Evolutionary conservation across 306 rosid species (phyloP).

Genomic region (Gynostemma pentaphyllum): DNA sequence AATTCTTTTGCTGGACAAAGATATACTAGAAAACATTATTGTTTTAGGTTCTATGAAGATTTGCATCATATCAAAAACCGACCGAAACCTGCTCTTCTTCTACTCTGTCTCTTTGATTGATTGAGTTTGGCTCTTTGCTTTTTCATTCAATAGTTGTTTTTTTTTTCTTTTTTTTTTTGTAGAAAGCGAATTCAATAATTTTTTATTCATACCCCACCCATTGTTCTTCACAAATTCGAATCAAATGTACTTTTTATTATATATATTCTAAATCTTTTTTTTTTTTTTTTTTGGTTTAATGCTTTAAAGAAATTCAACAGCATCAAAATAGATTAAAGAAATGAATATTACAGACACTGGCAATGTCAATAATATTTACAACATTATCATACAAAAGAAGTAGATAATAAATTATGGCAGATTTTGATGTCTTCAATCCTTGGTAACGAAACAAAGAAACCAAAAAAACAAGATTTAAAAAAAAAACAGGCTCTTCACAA

Average conservation of each 20-base stretch:
- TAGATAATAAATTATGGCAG: background rate
- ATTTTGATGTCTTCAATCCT: background rate
- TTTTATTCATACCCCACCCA: conserved; percentile 1
- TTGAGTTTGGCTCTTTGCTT: conserved; percentile 22
- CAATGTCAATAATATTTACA: conserved; percentile 9
- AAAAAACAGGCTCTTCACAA: conserved; percentile 8
- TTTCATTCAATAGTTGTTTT: background rate
- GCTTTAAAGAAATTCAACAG: too few species aligned
- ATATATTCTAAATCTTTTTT: too few species aligned
- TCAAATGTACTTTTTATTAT: too few species aligned
- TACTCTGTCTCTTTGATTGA: conserved; percentile 35
- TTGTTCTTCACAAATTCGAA: background rate
- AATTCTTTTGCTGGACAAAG: too few species aligned
- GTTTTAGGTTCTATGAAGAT: conserved; percentile 29
- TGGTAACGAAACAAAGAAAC: background rate
- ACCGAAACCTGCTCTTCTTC: conserved; percentile 18
- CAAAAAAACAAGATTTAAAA: background rate
- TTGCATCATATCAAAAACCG: conserved; percentile 20
- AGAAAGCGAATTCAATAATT: conserved; percentile 4
- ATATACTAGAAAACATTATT: conserved; percentile 8
- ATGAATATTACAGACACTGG: conserved; percentile 2
- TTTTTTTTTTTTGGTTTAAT: too few species aligned
- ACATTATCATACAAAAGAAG: background rate
- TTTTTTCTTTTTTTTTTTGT: too few species aligned
- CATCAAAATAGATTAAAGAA: too few species aligned